Evolutionary conservation across 2,329 filamentous ascomycete species (phyloP), one percentile per base, ranked within the genome.

Genomic region (Aspergillus puulaauensis): DNA sequence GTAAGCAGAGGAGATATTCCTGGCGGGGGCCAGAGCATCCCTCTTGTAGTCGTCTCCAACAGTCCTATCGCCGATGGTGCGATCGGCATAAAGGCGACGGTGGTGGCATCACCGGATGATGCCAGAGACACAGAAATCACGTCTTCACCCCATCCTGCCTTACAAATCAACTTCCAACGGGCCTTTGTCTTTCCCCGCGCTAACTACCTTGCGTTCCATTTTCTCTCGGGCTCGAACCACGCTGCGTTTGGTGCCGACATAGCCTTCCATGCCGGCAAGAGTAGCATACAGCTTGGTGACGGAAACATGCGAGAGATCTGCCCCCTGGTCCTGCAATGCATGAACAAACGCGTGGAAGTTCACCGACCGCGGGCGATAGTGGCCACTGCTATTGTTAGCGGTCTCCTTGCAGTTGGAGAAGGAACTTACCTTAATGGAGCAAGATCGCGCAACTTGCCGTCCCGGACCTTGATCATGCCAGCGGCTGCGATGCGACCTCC

Each of bases 311-410:
- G 83, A 85, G 84, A 93, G 90, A 72, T 97, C 92, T 0, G 89
- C 91, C 1, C 89, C 89, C 33, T 83, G 83, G 1, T 87, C 86
- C 64, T 87, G 85, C 4, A 97, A 79, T 8, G 82, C 87, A 60
- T 86, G 84, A 2, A 96, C 83, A 67, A 96, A 96, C 1, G 88
- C 87, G 31, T 89, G 86, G 69, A 96, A 96, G 70, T 93, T 96
- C 60, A 85, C 83, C 1, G 90, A 85, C 0, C 92, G 90, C 0
- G 92, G 92, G 0, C 91, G 85, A 71, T 96, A 96, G 74, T 96
- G 92, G 0, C 92, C 92, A 66, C 84, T 88, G 1, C 86, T 2
- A 75, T 2, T 83, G 68, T 63, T 64, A 70, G 56, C 33, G 24
- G n/a, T 7, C 12, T 24, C 37, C 6, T 11, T 31, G n/a, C 3